These are phyloP conservation scores for Lobosporangium transversale DNA, from an alignment of 192 early-diverging fungal species.

Conservation along the genomic window DNA sequence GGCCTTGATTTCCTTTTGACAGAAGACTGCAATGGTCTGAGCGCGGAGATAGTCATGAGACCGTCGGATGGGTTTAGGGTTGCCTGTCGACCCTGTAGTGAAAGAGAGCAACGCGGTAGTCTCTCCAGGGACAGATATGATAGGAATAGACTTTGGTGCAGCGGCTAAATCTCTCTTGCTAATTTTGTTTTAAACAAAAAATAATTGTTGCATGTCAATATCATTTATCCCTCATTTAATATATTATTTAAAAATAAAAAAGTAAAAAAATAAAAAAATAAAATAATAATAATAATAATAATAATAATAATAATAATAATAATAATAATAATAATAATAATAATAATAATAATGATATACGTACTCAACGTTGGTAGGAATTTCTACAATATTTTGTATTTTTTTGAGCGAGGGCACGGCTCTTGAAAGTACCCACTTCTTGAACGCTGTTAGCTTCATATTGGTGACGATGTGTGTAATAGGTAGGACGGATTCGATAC, in stretches of 20 bases:
- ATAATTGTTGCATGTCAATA: background rate
- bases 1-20: slow-evolving; percentile 41
- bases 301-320: background rate
- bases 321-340: background rate
- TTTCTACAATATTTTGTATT: slow-evolving; percentile 45
- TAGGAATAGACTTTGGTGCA: slow-evolving; percentile 29
- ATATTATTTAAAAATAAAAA: background rate
- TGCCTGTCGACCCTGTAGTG: slow-evolving; percentile 51
- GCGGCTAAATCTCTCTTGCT: slow-evolving; percentile 28
- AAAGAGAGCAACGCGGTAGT: slow-evolving; percentile 46
- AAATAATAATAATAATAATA: background rate
- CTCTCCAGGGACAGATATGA: slow-evolving; percentile 34
- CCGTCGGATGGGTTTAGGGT: slow-evolving; percentile 49
- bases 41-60: slow-evolving; percentile 50
- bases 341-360: background rate
- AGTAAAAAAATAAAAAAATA: background rate
- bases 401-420: slow-evolving; percentile 48
- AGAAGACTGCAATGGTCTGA: slow-evolving; percentile 50
- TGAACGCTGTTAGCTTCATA: slow-evolving; percentile 49
- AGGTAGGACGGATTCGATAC: slow-evolving; percentile 49
- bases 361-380: slow-evolving; percentile 45
- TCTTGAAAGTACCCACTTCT: slow-evolving; percentile 49
- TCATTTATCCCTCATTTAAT: background rate
- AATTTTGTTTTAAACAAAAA: background rate
- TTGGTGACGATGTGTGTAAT: slow-evolving; percentile 50